Evolutionary conservation across 208 protist species (phyloP).

Genomic region (Herpetomonas tarakana): DNA sequence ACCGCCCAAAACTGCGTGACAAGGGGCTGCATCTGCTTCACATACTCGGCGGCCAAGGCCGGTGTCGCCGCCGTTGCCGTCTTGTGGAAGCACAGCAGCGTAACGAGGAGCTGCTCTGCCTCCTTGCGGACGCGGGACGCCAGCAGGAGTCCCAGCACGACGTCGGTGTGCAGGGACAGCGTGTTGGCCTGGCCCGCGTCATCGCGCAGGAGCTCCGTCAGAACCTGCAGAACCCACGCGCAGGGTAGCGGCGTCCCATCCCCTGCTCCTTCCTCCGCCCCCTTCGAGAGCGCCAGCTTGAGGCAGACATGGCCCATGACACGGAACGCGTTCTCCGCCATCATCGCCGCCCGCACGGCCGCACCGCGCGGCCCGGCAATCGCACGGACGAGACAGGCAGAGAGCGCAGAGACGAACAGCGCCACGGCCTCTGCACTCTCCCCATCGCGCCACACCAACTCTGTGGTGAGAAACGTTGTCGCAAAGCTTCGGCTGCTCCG

Average conservation of each 20-base stretch:
- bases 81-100: conserved; percentile 26
- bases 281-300: not conserved
- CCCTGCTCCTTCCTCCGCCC: not conserved
- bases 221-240: conserved; percentile 19
- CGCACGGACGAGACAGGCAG: not conserved
- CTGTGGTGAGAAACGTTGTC: not conserved
- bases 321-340: conserved; percentile 2
- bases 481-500: not conserved
- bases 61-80: conserved; percentile 4
- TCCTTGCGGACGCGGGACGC: conserved; percentile 10
- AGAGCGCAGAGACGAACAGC: not conserved
- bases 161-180: conserved; percentile 7
- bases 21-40: conserved; percentile 21
- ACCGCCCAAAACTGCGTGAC: conserved; percentile 25
- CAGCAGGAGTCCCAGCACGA: conserved; percentile 22
- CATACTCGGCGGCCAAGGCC: conserved; percentile 7
- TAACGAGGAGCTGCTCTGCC: conserved; percentile 22
- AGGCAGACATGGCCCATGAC: not conserved
- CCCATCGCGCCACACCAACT: not conserved
- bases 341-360: not conserved
- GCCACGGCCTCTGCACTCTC: not conserved
- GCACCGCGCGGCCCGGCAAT: not conserved
- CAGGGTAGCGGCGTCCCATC: not conserved
- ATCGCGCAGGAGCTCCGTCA: conserved; percentile 13
- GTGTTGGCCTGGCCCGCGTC: conserved; percentile 14